phyloP scores from a whole-genome alignment of 2,329 filamentous ascomycete species.

The Metarhizium guizhouense region DNA sequence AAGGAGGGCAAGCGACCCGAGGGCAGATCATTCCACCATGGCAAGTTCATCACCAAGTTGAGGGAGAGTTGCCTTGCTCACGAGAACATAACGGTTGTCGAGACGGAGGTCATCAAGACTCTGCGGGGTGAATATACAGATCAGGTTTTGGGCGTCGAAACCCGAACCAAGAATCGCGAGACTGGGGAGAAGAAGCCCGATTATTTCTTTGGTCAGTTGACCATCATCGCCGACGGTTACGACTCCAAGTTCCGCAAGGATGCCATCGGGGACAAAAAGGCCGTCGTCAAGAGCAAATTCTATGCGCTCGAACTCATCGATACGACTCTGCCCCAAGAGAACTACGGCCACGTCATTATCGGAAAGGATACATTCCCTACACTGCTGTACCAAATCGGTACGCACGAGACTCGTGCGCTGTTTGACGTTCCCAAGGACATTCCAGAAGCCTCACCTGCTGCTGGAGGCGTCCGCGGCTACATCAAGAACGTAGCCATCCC shows the following conservation, averaged over 20 bases:
- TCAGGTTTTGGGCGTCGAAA: conserved; percentile 77
- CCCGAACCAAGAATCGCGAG: conserved; percentile 51
- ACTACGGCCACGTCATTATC: conserved; percentile 83
- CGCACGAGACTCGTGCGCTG: conserved; percentile 83
- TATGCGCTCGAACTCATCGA: conserved; percentile 91
- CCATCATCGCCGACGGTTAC: conserved; percentile 87
- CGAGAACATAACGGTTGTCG: conserved; percentile 80
- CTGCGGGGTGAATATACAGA: conserved; percentile 60
- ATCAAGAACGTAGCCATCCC: conserved; percentile 73
- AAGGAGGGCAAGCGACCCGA: conserved; percentile 40
- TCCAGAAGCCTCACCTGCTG: conserved; percentile 61
- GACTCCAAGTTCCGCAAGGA: conserved; percentile 83
- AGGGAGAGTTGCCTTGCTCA: conserved; percentile 65
- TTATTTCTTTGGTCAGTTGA: conserved; percentile 81
- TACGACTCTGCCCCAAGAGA: conserved; percentile 63
- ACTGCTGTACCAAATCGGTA: conserved; percentile 93
- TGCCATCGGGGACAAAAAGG: conserved; percentile 51
- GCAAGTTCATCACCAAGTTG: conserved; percentile 79
- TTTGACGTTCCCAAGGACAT: conserved; percentile 78
- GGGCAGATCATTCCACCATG: conserved; percentile 86
- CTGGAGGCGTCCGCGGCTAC: conserved; percentile 79
- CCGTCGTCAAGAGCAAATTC: conserved; percentile 76
- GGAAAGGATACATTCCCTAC: conserved; percentile 61
- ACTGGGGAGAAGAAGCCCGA: conserved; percentile 52
- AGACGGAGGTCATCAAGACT: conserved; percentile 74